Base-by-base conservation (phyloP, 306 rosid genomes). In the Cicer chorassanicum region DNA sequence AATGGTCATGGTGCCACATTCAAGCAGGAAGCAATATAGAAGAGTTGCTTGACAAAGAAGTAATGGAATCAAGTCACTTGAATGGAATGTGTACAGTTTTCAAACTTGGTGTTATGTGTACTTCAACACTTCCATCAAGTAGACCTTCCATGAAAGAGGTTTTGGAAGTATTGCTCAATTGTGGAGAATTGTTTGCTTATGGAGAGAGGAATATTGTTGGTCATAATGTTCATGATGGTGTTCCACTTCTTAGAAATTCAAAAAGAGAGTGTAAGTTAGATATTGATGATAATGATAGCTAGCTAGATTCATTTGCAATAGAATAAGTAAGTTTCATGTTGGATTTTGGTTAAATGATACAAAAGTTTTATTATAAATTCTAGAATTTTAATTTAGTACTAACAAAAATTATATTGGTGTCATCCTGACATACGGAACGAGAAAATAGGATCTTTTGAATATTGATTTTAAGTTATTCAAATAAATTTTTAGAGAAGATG, bases 101-200 rank as follows among this genome's bases (percentile, higher is more conserved):
- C 82, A 76, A 60, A 77, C 88, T 94, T 1, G 98, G 97, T 6
- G 53, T 90, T 39, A 48, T 59, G 59, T 94, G 98, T 49, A 90
- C 96, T 0, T 48, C 72, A 57, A 15, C 41, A 44, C 74, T 70
- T 57, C 95, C 98, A 4, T 39, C 79, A 44, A 15, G 5, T 12
- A 80, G 93, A 78, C 98, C 98, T 44, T 67, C 95, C 84, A 94
- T 94, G 96, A 80, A 82, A 67, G 88, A 85, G 59, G 96, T 80
- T 21, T 9, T 88, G 36, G 81, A 82, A 34, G n/a, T 88, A 65
- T 77, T 94, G 82, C 75, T 79, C 29, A 68, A 56, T 9, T 73
- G 61, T 49, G 49, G 54, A 5, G 81, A 83, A 8, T 49, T 70
- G 16, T 15, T 24, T 19, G 46, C 6, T 38, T 36, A 1, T 18